Percentiles rank a stretch among this genome's conserved stretches.
phyloP scores from a whole-genome alignment of 805 yeast genomes.

The Yamadazyma sp. region DNA sequence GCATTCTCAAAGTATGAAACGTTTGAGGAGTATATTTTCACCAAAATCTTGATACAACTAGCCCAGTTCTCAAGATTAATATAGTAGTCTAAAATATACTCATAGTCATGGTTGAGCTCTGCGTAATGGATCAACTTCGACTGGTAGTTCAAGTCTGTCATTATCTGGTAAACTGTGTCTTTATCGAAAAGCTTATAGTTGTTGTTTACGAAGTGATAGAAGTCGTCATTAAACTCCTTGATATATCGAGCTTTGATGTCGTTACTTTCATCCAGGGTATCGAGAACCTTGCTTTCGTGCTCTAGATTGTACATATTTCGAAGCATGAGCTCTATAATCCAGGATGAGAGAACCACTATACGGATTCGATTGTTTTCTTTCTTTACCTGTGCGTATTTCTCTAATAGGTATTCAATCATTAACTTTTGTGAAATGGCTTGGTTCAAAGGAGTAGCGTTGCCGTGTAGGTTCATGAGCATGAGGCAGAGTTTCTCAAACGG shows the following conservation, averaged over 20 bases:
- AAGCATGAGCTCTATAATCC: conserved; percentile 63
- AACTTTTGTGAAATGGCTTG: conserved; percentile 20
- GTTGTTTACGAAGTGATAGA: conserved; percentile 50
- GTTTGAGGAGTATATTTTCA: conserved; percentile 43
- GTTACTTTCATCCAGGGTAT: neutral
- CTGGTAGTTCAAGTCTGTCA: conserved; percentile 63
- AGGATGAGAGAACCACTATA: conserved; percentile 54
- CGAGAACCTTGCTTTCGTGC: conserved; percentile 18
- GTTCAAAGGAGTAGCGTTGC: neutral
- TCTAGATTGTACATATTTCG: conserved; percentile 47
- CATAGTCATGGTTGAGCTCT: conserved; percentile 62
- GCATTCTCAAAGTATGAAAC: conserved; percentile 22
- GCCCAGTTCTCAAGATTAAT: conserved; percentile 70
- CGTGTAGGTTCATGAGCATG: conserved; percentile 31
- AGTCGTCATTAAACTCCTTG: conserved; percentile 17
- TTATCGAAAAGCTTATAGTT: conserved; percentile 57
- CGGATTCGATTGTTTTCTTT: conserved; percentile 29
- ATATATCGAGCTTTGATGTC: conserved; percentile 7
- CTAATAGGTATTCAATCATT: conserved; percentile 34
- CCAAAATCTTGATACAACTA: conserved; percentile 60
- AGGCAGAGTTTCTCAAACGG: conserved; percentile 72
- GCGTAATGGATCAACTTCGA: conserved; percentile 69
- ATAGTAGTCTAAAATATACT: conserved; percentile 68
- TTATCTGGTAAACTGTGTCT: conserved; percentile 68
- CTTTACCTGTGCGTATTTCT: conserved; percentile 28